These are phyloP conservation scores for Mrakia blollopis DNA, from an alignment of 768 basidiomycete species.

Conservation along the genomic window DNA sequence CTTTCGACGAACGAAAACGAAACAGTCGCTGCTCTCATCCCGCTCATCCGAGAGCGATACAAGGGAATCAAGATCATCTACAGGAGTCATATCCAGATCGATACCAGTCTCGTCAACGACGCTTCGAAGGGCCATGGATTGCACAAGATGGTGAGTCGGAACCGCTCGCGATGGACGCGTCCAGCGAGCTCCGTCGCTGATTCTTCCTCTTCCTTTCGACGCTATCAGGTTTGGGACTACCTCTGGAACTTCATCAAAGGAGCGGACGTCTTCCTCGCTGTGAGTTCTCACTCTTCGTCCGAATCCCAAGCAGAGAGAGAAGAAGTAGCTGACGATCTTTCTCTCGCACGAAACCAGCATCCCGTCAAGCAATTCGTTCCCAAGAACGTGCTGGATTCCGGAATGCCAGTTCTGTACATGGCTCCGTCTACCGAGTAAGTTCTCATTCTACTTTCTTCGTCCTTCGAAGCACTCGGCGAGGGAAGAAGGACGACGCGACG, in stretches of 20 bases:
- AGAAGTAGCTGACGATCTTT: too few species aligned
- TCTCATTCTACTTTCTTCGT: too few species aligned
- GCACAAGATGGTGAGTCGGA: not conserved
- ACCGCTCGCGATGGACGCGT: not conserved
- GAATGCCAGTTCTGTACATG: constrained; percentile 42
- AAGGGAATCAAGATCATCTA: constrained; percentile 84
- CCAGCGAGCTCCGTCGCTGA: not conserved
- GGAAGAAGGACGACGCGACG: not conserved
- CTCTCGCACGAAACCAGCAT: constrained; percentile 50
- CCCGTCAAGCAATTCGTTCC: constrained; percentile 94
- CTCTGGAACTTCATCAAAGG: constrained; percentile 87
- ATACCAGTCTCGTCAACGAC: constrained; percentile 71
- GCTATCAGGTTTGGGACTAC: constrained; percentile 64
- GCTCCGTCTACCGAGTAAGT: constrained; percentile 38
- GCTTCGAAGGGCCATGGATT: constrained; percentile 48
- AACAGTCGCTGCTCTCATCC: constrained; percentile 77
- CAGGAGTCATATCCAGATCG: constrained; percentile 86
- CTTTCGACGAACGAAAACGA: too few species aligned
- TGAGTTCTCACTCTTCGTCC: constrained; percentile 46
- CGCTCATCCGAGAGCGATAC: constrained; percentile 66
- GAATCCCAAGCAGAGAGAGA: too few species aligned
- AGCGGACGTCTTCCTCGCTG: constrained; percentile 82
- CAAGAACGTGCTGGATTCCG: constrained; percentile 61
- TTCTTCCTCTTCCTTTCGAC: not conserved
- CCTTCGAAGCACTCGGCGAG: not conserved